A percentile compares a stretch with the other conserved stretches of the same genome.
These are phyloP conservation scores for Aspergillus carbonarius DNA, from an alignment of 2,329 filamentous ascomycete species.

Conservation along the genomic window DNA sequence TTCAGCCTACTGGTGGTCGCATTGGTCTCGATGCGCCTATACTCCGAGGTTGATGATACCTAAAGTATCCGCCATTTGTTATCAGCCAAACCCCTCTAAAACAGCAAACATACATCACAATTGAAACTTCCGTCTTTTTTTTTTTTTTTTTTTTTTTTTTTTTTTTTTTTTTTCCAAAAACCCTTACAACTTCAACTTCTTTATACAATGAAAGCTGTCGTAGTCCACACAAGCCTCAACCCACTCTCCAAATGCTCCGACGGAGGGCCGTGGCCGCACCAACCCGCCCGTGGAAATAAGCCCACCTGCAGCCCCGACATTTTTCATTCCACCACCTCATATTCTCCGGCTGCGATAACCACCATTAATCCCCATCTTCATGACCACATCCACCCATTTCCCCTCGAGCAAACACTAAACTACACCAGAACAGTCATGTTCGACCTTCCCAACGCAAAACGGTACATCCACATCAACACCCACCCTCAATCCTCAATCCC, in stretches of 20 bases:
- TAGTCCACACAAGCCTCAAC: no score
- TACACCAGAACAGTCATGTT: constrained; percentile 29
- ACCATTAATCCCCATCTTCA: background rate
- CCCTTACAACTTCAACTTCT: no score
- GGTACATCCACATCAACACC: constrained; percentile 24
- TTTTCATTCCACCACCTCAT: constrained; percentile 7
- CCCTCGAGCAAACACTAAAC: background rate
- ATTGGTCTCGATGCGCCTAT: background rate
- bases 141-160: no score
- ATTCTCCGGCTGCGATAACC: background rate
- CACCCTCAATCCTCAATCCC: background rate
- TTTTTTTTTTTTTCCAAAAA: no score
- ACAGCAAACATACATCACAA: background rate
- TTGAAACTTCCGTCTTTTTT: no score
- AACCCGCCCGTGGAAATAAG: constrained; percentile 5
- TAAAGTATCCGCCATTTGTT: background rate
- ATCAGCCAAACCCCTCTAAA: background rate
- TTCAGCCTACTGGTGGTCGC: background rate
- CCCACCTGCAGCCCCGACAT: constrained; percentile 3
- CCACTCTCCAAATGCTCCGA: constrained; percentile 4
- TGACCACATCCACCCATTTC: background rate
- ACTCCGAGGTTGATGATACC: background rate
- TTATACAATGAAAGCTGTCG: background rate
- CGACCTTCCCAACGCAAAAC: constrained; percentile 37
- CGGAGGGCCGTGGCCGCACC: constrained; percentile 16